Percentiles rank a stretch among this genome's conserved stretches.
Evolutionary conservation across 2,329 filamentous ascomycete species (phyloP).

Genomic region (Alternaria sp.): DNA sequence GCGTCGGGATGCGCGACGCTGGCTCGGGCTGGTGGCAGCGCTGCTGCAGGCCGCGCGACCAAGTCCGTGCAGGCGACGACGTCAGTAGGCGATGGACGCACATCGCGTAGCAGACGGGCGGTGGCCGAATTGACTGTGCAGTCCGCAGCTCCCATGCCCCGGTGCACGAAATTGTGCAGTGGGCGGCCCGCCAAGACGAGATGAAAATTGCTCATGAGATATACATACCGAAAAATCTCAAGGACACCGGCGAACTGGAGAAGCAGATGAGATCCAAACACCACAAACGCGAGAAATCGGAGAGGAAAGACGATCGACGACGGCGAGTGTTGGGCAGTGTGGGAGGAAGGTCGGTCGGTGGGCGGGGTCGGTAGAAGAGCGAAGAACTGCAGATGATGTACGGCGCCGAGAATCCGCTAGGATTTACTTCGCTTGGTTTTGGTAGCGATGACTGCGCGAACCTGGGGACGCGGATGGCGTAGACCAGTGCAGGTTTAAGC

Average conservation of each 20-base stretch:
- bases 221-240: slow-evolving; percentile 31
- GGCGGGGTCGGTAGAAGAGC: slow-evolving; percentile 23
- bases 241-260: slow-evolving; percentile 28
- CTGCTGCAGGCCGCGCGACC: background rate
- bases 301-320: slow-evolving; percentile 23
- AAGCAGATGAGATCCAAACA: slow-evolving; percentile 36
- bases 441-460: slow-evolving; percentile 29
- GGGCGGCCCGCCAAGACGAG: slow-evolving; percentile 27
- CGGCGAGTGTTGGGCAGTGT: slow-evolving; percentile 10
- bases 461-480: slow-evolving; percentile 25
- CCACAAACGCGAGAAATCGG: slow-evolving; percentile 44
- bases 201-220: slow-evolving; percentile 33
- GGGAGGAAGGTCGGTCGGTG: slow-evolving; percentile 30
- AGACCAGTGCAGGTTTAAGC: slow-evolving; percentile 39
- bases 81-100: slow-evolving; percentile 23
- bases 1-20: slow-evolving; percentile 5
- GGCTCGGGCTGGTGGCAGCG: background rate
- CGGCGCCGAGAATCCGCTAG: slow-evolving; percentile 25
- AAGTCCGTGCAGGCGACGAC: slow-evolving; percentile 29
- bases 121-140: slow-evolving; percentile 8
- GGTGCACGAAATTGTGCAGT: slow-evolving; percentile 7
- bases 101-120: background rate
- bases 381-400: slow-evolving; percentile 28
- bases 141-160: slow-evolving; percentile 8
- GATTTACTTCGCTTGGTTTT: slow-evolving; percentile 25